Evolutionary conservation across 1,139 yeast genomes (phyloP), one percentile per base, ranked within the genome.

Genomic region (Suhomyces anneliseae): DNA sequence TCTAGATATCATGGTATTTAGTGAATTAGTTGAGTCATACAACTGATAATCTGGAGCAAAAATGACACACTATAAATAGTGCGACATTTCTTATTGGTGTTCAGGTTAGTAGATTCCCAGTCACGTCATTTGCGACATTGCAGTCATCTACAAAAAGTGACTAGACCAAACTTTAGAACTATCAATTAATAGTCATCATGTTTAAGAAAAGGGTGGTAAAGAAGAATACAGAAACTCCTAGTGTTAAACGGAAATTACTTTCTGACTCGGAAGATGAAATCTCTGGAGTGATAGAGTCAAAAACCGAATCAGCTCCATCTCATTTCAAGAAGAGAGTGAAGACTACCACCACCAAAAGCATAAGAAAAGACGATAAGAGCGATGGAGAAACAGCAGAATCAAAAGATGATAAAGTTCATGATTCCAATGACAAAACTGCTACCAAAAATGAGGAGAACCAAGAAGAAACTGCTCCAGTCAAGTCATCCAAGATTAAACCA

Each of bases 131-230:
- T n/a, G 40, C 44, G 44, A 42, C 44, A 42, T 42, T 37, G 24
- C 38, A 11, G 35, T 8, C 41, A 34, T 38, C 32, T 27, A 29
- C 24, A 19, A 19, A 19, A 19, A 19, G 24, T 29, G 32, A 9
- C n/a, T 9, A 29, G n/a, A 9, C 7, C 32, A 5, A 33, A 7
- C 40, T 27, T 42, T 31, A 19, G 14, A 27, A 7, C 8, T 14
- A 15, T 27, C 40, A 29, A 32, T 12, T 40, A 27, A n/a, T 26
- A 27, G 27, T 10, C 38, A 31, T 34, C 27, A 71, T 70, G 76
- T 70, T 71, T 48, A 71, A 70, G 58, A 71, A 70, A 48, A 52
- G 76, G 46, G 53, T 49, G 15, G 46, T 42, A n/a, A 46, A 49
- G 34, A 36, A n/a, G 19, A n/a, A 4, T n/a, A 35, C 27, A 6